These are phyloP conservation scores for Ustanciosporium gigantosporum DNA, from an alignment of 1,284 basidiomycete species.

Conservation along the genomic window DNA sequence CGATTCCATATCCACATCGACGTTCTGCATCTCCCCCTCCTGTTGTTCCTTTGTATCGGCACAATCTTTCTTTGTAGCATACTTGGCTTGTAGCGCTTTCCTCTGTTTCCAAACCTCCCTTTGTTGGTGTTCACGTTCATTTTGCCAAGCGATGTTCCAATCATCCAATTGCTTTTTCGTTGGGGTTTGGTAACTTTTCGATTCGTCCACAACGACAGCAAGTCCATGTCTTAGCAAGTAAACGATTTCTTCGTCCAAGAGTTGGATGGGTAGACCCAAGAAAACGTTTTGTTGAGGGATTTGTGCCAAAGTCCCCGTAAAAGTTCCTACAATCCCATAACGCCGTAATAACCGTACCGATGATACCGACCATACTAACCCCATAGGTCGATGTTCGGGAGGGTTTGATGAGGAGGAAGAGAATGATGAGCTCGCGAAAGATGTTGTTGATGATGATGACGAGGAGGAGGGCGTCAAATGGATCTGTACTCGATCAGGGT, in stretches of 20 bases:
- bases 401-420: no score
- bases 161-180: neutral
- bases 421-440: neutral
- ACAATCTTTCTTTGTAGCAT: conserved; percentile 56
- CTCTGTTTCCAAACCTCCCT: conserved; percentile 47
- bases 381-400: conserved; percentile 5
- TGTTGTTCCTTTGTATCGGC: conserved; percentile 4
- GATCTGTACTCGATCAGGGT: conserved; percentile 12
- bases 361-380: conserved; percentile 27
- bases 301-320: conserved; percentile 89
- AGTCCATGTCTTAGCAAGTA: conserved; percentile 78
- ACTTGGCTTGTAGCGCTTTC: conserved; percentile 62
- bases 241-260: conserved; percentile 90
- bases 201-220: conserved; percentile 37
- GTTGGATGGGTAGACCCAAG: conserved; percentile 81
- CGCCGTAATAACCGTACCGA: conserved; percentile 53
- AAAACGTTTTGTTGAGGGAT: conserved; percentile 96
- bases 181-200: conserved; percentile 2
- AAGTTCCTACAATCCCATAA: conserved; percentile 79
- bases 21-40: conserved; percentile 61
- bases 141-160: conserved; percentile 47
- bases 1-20: neutral
- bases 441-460: neutral
- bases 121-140: conserved; percentile 66
- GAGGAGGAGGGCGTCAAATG: no score